Evolutionary conservation across 495 filamentous ascomycete species (phyloP).

Genomic region (Aspergillus affinis): DNA sequence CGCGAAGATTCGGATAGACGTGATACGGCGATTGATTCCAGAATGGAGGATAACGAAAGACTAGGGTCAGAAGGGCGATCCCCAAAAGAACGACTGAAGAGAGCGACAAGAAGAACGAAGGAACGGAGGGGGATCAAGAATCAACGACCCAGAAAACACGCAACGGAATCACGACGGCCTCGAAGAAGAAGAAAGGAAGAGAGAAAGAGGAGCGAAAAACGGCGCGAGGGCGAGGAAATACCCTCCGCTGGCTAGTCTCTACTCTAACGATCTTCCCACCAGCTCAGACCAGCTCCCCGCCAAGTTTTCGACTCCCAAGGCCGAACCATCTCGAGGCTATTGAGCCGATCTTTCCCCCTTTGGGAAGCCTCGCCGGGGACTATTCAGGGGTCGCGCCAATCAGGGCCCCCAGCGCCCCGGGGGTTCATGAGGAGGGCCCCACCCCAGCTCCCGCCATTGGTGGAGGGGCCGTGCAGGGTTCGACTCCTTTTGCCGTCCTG

Average conservation of each 20-base stretch:
- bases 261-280: background rate
- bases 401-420: slow-evolving; percentile 6
- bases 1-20: background rate
- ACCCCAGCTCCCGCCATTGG: background rate
- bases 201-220: slow-evolving; percentile 11
- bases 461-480: background rate
- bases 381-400: slow-evolving; percentile 21
- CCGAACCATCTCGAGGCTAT: slow-evolving; percentile 21
- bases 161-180: slow-evolving; percentile 24
- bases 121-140: slow-evolving; percentile 20
- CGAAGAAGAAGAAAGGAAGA: slow-evolving; percentile 21
- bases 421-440: slow-evolving; percentile 20
- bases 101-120: slow-evolving; percentile 16
- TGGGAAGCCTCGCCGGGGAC: background rate
- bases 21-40: no score
- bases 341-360: slow-evolving; percentile 9
- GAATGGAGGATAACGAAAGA: slow-evolving; percentile 18
- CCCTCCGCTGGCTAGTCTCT: background rate
- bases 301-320: background rate
- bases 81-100: slow-evolving; percentile 21
- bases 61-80: slow-evolving; percentile 9
- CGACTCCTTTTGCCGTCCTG: background rate
- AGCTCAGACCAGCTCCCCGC: background rate
- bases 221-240: slow-evolving; percentile 2
- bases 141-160: slow-evolving; percentile 20